Evolutionary conservation across 2,329 filamentous ascomycete genomes (phyloP).

Genomic region (Eurotiales sp.): DNA sequence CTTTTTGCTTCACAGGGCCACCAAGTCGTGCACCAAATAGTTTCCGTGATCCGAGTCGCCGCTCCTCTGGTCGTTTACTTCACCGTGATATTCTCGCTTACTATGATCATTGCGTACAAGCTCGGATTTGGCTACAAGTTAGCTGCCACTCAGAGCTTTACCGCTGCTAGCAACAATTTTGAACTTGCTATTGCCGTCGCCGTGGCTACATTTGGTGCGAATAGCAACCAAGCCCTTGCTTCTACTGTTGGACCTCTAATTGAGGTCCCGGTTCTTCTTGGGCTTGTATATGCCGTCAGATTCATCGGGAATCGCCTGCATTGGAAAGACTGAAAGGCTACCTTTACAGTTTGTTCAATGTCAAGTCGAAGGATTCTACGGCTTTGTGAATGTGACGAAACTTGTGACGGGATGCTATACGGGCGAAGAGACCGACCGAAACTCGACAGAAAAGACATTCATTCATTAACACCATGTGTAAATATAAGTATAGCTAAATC

Average conservation of each 20-base stretch:
- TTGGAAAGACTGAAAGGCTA: conserved; percentile 52
- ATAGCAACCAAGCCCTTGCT: conserved; percentile 76
- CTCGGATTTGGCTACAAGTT: conserved; percentile 72
- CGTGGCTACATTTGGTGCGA: conserved; percentile 71
- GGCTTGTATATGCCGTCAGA: conserved; percentile 69
- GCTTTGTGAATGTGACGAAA: no score
- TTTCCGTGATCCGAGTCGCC: conserved; percentile 74
- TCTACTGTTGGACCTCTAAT: conserved; percentile 81
- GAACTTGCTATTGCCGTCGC: conserved; percentile 87
- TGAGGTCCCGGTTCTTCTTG: conserved; percentile 78
- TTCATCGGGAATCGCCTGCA: conserved; percentile 52
- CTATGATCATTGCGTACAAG: conserved; percentile 58
- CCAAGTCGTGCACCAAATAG: conserved; percentile 76
- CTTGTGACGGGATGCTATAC: no score
- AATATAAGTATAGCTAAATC: no score
- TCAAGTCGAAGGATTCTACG: no score
- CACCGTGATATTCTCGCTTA: conserved; percentile 66
- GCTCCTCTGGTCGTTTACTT: conserved; percentile 84
- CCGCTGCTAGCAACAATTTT: conserved; percentile 89
- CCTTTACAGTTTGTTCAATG: no score
- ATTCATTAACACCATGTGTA: no score
- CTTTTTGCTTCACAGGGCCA: conserved; percentile 78
- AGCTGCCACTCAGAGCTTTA: conserved; percentile 76
- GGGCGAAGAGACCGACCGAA: no score
- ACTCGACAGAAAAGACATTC: no score